A percentile compares a stretch with the other conserved stretches of the same genome.
Evolutionary conservation across 805 yeast genomes (phyloP).

Genomic region (Zygotorulaspora danielsina): DNA sequence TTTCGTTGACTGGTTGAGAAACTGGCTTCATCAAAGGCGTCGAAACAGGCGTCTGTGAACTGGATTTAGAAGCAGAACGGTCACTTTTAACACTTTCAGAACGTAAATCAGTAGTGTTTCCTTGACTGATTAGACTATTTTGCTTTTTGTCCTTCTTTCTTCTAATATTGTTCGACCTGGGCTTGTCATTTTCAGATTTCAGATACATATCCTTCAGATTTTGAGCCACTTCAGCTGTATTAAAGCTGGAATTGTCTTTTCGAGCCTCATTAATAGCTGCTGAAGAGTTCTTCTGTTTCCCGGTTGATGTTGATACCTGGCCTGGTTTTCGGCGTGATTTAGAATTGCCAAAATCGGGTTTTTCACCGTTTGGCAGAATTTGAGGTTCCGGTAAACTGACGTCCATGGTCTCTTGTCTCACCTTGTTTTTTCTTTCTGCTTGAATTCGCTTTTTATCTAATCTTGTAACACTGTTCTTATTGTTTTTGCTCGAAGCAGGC

Average conservation of each 20-base stretch:
- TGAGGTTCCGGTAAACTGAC: slow-evolving; percentile 28
- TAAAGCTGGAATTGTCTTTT: slow-evolving; percentile 1
- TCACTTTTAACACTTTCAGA: background rate
- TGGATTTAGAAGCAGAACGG: too few species aligned
- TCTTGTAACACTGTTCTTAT: slow-evolving; percentile 14
- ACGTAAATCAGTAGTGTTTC: background rate
- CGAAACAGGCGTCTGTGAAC: background rate
- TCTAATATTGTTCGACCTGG: slow-evolving; percentile 2
- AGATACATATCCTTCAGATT: slow-evolving; percentile 17
- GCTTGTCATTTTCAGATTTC: slow-evolving; percentile 3
- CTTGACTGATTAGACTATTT: background rate
- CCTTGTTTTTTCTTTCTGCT: slow-evolving; percentile 13
- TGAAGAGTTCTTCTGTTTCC: slow-evolving; percentile 3
- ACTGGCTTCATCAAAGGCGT: background rate
- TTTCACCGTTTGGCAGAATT: slow-evolving; percentile 32
- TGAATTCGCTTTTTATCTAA: slow-evolving; percentile 15
- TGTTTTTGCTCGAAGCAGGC: slow-evolving; percentile 27
- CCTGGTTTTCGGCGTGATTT: slow-evolving; percentile 8
- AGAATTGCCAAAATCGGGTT: slow-evolving; percentile 32
- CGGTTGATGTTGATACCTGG: slow-evolving; percentile 2
- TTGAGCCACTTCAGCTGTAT: slow-evolving; percentile 15
- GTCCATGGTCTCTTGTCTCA: slow-evolving; percentile 15
- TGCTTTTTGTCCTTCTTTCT: slow-evolving; percentile 4
- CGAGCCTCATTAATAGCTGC: slow-evolving; percentile 1
- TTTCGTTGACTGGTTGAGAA: background rate